phyloP scores from a whole-genome alignment of 768 basidiomycete genomes.

The Cyclocybe cylindracea region DNA sequence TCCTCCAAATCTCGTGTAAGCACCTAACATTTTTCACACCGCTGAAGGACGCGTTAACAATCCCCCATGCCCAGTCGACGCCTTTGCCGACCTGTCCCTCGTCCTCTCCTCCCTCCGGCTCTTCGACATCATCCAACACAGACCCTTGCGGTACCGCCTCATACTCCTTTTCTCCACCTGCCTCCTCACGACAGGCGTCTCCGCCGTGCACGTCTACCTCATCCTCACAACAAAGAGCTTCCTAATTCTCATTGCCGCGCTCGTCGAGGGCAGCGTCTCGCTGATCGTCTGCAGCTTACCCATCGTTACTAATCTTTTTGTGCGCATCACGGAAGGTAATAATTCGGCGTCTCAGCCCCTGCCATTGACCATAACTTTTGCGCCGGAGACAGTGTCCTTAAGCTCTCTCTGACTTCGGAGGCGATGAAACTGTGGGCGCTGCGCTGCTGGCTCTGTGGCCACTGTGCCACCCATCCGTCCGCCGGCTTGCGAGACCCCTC shows the following conservation, averaged over 20 bases:
- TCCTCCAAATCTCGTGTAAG: constrained; percentile 56
- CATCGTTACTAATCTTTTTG: constrained; percentile 32
- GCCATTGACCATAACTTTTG: too few species aligned
- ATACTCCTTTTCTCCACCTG: constrained; percentile 40
- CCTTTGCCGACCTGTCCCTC: constrained; percentile 9
- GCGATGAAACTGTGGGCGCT: too few species aligned
- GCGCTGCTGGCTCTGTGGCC: too few species aligned
- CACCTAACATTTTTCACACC: constrained; percentile 5
- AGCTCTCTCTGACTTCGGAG: too few species aligned
- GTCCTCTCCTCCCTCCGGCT: constrained; percentile 8
- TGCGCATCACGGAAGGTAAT: constrained; percentile 10
- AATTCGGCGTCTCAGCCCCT: too few species aligned
- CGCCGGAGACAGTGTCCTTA: too few species aligned
- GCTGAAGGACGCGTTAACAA: background rate
- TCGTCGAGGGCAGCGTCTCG: constrained; percentile 42
- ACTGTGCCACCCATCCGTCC: too few species aligned
- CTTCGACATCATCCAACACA: constrained; percentile 15
- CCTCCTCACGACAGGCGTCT: constrained; percentile 48
- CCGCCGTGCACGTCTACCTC: constrained; percentile 46
- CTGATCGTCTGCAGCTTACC: constrained; percentile 42
- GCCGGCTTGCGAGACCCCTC: too few species aligned
- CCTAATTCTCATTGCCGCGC: constrained; percentile 35
- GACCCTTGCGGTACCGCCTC: constrained; percentile 10
- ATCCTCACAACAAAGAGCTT: constrained; percentile 32
- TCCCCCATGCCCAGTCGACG: constrained; percentile 8